Evolutionary conservation across 2,329 filamentous ascomycete species (phyloP).

Genomic region (Claviceps fusiformis): DNA sequence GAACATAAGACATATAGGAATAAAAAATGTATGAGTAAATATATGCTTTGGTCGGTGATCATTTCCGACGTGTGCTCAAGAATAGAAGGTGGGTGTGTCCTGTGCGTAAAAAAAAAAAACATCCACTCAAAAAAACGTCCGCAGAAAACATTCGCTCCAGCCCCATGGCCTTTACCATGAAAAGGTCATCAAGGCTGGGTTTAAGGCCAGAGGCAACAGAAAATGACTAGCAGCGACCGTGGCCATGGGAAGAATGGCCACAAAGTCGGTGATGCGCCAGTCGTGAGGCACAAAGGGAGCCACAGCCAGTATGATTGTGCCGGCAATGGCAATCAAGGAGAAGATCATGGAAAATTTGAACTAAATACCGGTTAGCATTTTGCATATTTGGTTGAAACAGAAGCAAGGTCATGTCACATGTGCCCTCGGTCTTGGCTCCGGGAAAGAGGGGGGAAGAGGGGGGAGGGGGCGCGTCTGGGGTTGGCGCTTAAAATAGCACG

Average conservation of each 20-base stretch:
- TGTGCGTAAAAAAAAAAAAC: no score
- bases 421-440: no score
- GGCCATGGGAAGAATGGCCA: slow-evolving; percentile 64
- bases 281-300: slow-evolving; percentile 50
- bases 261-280: slow-evolving; percentile 57
- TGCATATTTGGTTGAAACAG: neutral
- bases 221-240: slow-evolving; percentile 58
- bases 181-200: slow-evolving; percentile 70
- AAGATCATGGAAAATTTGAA: slow-evolving; percentile 65
- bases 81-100: no score
- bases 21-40: no score
- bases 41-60: no score
- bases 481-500: neutral
- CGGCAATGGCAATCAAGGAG: slow-evolving; percentile 40
- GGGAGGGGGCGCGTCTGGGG: no score
- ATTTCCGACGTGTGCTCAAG: no score
- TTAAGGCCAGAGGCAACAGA: slow-evolving; percentile 57
- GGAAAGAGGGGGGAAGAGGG: no score
- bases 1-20: no score
- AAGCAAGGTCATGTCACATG: neutral
- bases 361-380: slow-evolving; percentile 16
- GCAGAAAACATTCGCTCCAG: no score
- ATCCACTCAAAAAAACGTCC: no score
- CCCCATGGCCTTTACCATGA: slow-evolving; percentile 42
- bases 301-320: slow-evolving; percentile 51